A percentile compares a stretch with the other conserved stretches of the same genome.
These are phyloP conservation scores for Drosera capensis DNA, from an alignment of 148 eudicot species.

Conservation along the genomic window DNA sequence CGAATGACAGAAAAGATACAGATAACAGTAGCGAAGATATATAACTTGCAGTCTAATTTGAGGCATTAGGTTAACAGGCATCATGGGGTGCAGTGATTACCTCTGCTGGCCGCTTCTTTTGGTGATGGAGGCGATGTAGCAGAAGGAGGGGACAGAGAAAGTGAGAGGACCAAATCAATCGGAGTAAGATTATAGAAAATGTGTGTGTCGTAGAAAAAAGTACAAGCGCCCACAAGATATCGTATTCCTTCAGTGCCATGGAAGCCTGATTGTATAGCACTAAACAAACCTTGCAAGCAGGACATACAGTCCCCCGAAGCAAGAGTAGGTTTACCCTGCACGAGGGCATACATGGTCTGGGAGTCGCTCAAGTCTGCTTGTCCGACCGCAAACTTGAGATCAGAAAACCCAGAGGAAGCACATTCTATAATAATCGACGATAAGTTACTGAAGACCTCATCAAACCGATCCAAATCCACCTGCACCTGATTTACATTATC, in stretches of 20 bases:
- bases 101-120: neutral
- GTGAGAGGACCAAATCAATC: neutral
- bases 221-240: constrained; percentile 1
- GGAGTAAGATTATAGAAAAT: neutral
- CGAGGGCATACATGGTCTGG: constrained; percentile 7
- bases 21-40: too few species aligned
- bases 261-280: neutral
- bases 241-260: neutral
- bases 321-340: constrained; percentile 18
- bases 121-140: neutral
- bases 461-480: neutral
- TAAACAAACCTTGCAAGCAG: constrained; percentile 2
- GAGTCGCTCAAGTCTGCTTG: neutral
- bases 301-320: constrained; percentile 5
- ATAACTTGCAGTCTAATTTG: too few species aligned
- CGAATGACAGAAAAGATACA: too few species aligned
- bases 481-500: neutral
- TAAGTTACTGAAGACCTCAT: neutral
- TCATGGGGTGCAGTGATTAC: neutral
- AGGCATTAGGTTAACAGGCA: neutral
- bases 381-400: constrained; percentile 10
- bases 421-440: neutral
- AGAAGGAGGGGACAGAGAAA: neutral
- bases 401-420: constrained; percentile 10
- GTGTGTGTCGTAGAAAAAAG: constrained; percentile 1